Evolutionary conservation across 2,329 filamentous ascomycete species (phyloP), one percentile per base, ranked within the genome.

Genomic region (Sphaerostilbella broomeana): DNA sequence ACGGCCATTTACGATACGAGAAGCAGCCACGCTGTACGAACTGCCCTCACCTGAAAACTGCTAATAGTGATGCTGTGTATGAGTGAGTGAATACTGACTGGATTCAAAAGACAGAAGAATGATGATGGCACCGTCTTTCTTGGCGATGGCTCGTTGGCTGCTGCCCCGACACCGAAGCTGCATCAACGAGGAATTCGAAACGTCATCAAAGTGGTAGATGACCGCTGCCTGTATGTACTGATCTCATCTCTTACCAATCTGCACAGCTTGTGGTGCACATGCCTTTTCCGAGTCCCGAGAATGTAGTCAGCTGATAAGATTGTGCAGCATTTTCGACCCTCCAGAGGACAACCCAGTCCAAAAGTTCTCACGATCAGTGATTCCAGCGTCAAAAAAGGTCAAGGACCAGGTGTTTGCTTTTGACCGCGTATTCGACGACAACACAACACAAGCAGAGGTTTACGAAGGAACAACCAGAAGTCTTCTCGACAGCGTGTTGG

Each of bases 391-490:
- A 40, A 97, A 94, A 64, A 84, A 88, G 51, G 86, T 92, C 55
- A 98, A 98, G 60, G 94, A 98, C 60, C 89, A 95, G 62, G 92
- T 92, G 4, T 98, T 98, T 54, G 89, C 84, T 36, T 98, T 98
- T 65, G 92, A 98, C 64, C 76, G 86, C 41, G 86, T 98, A 47
- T 97, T 98, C 63, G 92, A 98, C 71, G 89, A 97, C 44, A 95
- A 90, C 58, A 86, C 86, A 13, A 81, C 82, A 6, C 92, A 98
- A 56, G 82, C 77, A 43, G 92, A 98, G 56, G 86, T 98, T 1
- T 98, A 97, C 69, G 92, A 97, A 61, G 76, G 86, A 11, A 97
- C 92, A 1, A 95, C 90, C 2, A 85, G 83, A 61, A 78, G 70
- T 40, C 75, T 98, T n/a, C 76, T 98, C 45, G 90, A 97, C 60